A percentile compares a stretch with the other conserved stretches of the same genome.
Evolutionary conservation across 2,329 filamentous ascomycete genomes (phyloP).

Genomic region (Cryphonectria naterciae): DNA sequence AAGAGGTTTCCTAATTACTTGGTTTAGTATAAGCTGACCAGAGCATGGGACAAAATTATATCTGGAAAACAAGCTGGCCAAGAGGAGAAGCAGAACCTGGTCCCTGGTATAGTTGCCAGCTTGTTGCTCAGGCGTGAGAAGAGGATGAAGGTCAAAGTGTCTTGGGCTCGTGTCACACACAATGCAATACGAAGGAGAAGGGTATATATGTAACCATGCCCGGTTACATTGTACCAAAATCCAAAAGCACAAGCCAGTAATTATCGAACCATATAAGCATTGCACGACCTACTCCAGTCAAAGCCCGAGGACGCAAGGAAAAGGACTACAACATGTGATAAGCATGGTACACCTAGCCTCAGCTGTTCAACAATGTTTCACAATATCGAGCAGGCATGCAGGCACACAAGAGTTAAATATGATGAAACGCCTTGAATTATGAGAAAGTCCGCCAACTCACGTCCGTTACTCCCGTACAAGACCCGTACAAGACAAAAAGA

Average conservation of each 20-base stretch:
- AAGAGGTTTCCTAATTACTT: too few relatives aligned
- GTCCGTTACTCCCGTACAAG: constrained; percentile 14
- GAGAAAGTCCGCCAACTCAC: constrained; percentile 5
- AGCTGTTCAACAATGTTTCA: not conserved
- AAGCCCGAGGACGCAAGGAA: not conserved
- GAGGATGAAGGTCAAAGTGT: not conserved
- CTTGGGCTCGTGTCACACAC: not conserved
- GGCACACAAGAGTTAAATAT: not conserved
- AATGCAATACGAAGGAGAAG: not conserved
- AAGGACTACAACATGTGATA: not conserved
- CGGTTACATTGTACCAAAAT: too few relatives aligned
- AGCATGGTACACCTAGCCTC: too few relatives aligned
- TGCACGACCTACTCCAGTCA: too few relatives aligned
- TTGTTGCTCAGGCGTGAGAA: not conserved
- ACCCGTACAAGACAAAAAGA: constrained; percentile 16
- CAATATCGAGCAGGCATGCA: not conserved
- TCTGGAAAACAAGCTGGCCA: not conserved
- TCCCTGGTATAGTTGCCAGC: not conserved
- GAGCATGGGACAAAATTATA: not conserved
- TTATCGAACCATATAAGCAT: too few relatives aligned
- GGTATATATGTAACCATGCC: too few relatives aligned
- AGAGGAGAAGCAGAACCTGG: not conserved
- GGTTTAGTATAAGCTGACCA: too few relatives aligned
- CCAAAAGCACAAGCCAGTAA: too few relatives aligned
- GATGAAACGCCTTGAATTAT: constrained; percentile 6